Conservation (phyloP, 2,329 filamentous ascomycete species). For the Atkinsonella texensis region DNA sequence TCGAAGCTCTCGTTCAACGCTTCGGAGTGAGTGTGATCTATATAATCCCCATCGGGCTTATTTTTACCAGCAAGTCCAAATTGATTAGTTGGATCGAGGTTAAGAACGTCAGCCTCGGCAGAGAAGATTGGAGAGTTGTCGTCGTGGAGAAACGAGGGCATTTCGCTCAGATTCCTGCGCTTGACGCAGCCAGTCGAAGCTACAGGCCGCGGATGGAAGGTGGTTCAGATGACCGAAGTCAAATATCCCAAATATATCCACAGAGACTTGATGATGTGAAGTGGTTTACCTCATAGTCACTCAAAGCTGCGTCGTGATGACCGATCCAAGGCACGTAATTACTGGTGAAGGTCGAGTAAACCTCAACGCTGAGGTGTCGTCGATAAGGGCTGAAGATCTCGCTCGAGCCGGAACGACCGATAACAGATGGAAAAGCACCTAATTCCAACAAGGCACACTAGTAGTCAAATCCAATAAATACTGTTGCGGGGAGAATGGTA, state of each 20-base stretch:
- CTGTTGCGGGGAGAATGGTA: neutral
- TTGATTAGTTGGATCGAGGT: constrained; percentile 29
- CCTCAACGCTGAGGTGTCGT: neutral
- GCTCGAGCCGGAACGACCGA: neutral
- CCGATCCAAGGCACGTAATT: neutral
- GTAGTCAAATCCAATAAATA: neutral
- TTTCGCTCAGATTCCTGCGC: constrained; percentile 19
- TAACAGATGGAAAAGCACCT: too few species aligned
- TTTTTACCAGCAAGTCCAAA: constrained; percentile 24
- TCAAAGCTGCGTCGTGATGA: neutral
- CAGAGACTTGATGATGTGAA: neutral
- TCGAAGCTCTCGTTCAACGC: constrained; percentile 41
- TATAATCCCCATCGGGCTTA: constrained; percentile 22
- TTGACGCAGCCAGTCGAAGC: neutral
- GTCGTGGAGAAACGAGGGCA: constrained; percentile 44
- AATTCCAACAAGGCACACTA: neutral
- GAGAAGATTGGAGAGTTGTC: constrained; percentile 30
- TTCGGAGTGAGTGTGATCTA: constrained; percentile 31
- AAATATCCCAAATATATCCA: neutral
- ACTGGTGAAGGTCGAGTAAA: too few species aligned
- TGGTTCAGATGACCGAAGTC: neutral
- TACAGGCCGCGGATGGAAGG: neutral
- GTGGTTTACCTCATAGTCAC: neutral
- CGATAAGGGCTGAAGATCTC: neutral
- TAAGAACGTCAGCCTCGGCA: constrained; percentile 29